Conservation (phyloP, 306 rosid genomes). For the Chamaecrista fasciculata region DNA sequence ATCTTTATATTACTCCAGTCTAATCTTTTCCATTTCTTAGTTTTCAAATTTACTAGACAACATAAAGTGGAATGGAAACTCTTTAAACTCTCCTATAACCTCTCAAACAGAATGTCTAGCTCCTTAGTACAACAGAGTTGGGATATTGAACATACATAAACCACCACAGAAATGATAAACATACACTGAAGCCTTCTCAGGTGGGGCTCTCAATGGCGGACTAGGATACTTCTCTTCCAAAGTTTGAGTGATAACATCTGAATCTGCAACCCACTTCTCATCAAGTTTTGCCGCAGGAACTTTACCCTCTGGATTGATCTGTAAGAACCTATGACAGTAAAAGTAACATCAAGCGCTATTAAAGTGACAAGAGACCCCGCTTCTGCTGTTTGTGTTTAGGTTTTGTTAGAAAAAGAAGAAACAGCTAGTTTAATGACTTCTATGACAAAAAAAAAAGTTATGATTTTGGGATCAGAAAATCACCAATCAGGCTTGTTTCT, state of each 20-base stretch:
- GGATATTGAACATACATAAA: background rate
- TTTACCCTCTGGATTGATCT: constrained; percentile 69
- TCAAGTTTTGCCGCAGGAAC: constrained; percentile 78
- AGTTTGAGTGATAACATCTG: constrained; percentile 74
- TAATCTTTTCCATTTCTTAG: background rate
- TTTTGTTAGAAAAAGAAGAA: background rate
- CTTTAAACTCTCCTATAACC: background rate
- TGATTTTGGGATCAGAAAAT: constrained; percentile 30
- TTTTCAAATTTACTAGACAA: background rate
- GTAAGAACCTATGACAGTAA: constrained; percentile 61
- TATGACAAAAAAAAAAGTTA: background rate
- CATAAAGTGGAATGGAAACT: background rate
- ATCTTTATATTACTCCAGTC: background rate
- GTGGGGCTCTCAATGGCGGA: constrained; percentile 78
- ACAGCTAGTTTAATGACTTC: background rate
- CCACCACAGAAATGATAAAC: constrained; percentile 20
- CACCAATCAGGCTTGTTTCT: constrained; percentile 87
- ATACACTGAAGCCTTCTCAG: constrained; percentile 80
- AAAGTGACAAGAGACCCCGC: background rate
- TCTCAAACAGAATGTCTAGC: background rate
- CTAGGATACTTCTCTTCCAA: constrained; percentile 88
- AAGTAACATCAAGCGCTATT: constrained; percentile 11
- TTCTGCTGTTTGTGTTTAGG: background rate
- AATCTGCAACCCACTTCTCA: constrained; percentile 90
- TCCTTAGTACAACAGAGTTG: background rate